A percentile compares a stretch with the other conserved stretches of the same genome.
Conservation (phyloP, 139 green algal species). For the Coccomyxa sp. region DNA sequence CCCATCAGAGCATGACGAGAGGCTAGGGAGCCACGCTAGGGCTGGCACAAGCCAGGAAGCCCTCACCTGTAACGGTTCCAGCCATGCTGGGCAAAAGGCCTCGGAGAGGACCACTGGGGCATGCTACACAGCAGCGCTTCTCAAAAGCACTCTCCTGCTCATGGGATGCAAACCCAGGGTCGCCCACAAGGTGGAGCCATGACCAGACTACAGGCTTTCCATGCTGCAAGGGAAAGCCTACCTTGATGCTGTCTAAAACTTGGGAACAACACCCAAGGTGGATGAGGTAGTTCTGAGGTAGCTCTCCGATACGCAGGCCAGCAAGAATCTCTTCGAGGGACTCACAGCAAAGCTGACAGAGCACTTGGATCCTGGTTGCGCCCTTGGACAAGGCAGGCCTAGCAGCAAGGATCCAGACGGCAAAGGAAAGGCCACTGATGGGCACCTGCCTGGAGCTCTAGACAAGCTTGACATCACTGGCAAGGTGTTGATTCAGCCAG, state of each 20-base stretch:
- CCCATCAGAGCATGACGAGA: too few species aligned
- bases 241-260: neutral
- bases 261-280: neutral
- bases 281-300: neutral
- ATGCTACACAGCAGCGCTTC: slow-evolving; percentile 63
- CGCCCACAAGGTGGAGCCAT: slow-evolving; percentile 47
- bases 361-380: neutral
- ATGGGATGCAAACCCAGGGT: slow-evolving; percentile 76
- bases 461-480: neutral
- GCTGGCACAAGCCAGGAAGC: too few species aligned
- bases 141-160: slow-evolving; percentile 63
- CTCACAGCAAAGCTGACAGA: neutral
- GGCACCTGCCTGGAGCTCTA: neutral
- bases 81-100: too few species aligned
- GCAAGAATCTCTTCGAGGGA: neutral
- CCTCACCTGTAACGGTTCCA: too few species aligned
- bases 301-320: neutral
- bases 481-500: neutral
- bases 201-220: neutral
- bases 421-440: neutral
- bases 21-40: too few species aligned
- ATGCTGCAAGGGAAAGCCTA: neutral
- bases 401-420: neutral
- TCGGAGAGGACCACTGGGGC: too few species aligned
- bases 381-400: neutral